A percentile compares a stretch with the other conserved stretches of the same genome.
phyloP scores from a whole-genome alignment of 108 stramenopile genomes.

The Cyclotella atomus region DNA sequence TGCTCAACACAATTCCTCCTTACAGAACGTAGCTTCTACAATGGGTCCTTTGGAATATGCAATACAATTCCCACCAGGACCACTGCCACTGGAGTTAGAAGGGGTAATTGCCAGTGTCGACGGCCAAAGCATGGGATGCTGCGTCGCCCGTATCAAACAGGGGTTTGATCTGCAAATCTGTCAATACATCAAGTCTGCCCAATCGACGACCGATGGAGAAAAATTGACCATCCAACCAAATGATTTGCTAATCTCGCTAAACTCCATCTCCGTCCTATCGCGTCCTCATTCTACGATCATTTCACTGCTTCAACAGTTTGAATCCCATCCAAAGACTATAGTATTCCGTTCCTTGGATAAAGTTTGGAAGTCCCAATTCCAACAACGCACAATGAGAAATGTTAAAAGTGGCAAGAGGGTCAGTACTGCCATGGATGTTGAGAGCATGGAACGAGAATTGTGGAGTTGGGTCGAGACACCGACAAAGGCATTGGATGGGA shows the following conservation, averaged over 20 bases:
- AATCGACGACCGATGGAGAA: neutral
- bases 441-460: constrained; percentile 15
- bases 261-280: constrained; percentile 39
- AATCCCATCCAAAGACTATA: constrained; percentile 2
- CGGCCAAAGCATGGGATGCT: constrained; percentile 36
- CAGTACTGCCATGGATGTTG: constrained; percentile 29
- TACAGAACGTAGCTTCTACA: neutral
- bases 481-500: constrained; percentile 11
- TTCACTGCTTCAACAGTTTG: constrained; percentile 16
- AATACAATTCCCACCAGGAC: constrained; percentile 37
- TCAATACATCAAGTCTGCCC: neutral
- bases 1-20: neutral
- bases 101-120: constrained; percentile 10
- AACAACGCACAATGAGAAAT: constrained; percentile 33
- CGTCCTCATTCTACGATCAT: constrained; percentile 26
- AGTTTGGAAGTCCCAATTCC: constrained; percentile 26
- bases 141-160: constrained; percentile 27
- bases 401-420: constrained; percentile 27
- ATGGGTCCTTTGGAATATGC: constrained; percentile 43
- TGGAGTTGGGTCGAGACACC: constrained; percentile 51
- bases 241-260: constrained; percentile 44
- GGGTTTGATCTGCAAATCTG: constrained; percentile 17
- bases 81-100: constrained; percentile 43
- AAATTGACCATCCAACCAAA: constrained; percentile 11
- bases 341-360: constrained; percentile 38